Evolutionary conservation across 2,329 filamentous ascomycete genomes (phyloP).

Genomic region (Waltergamsia citrina): DNA sequence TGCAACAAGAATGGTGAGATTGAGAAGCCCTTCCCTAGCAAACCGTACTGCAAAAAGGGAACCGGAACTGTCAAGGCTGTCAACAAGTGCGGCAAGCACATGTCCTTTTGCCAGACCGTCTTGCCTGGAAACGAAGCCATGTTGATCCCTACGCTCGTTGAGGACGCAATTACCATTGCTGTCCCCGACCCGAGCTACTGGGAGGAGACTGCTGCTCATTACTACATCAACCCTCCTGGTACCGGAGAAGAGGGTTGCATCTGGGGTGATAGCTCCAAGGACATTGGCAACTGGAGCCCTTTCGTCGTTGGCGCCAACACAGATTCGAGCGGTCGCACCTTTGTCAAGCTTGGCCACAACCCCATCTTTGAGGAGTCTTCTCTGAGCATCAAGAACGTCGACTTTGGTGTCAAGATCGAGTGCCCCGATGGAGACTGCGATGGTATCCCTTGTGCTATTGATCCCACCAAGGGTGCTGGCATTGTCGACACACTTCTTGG

Average conservation of each 20-base stretch:
- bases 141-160: conserved; percentile 68
- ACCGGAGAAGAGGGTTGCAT: conserved; percentile 54
- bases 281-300: conserved; percentile 67
- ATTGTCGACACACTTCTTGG: conserved; percentile 46
- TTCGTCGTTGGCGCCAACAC: conserved; percentile 72
- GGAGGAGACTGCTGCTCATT: conserved; percentile 65
- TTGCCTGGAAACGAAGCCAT: conserved; percentile 73
- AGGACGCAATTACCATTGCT: conserved; percentile 48
- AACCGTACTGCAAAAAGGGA: conserved; percentile 62
- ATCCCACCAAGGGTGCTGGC: conserved; percentile 48
- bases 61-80: conserved; percentile 54
- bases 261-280: conserved; percentile 56
- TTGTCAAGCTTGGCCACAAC: conserved; percentile 69
- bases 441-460: conserved; percentile 65
- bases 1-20: conserved; percentile 59
- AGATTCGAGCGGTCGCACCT: conserved; percentile 54
- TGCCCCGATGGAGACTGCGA: conserved; percentile 59
- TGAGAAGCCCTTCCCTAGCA: conserved; percentile 57
- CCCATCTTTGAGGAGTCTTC: conserved; percentile 56
- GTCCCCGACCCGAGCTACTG: conserved; percentile 65
- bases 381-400: conserved; percentile 47
- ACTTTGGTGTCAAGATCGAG: conserved; percentile 60
- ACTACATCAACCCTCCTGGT: conserved; percentile 71
- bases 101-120: conserved; percentile 73
- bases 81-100: conserved; percentile 52